Percentiles rank a stretch among this genome's conserved stretches.
Conservation (phyloP, 2,329 filamentous ascomycete species). For the Sporothrix dimorphospora region DNA sequence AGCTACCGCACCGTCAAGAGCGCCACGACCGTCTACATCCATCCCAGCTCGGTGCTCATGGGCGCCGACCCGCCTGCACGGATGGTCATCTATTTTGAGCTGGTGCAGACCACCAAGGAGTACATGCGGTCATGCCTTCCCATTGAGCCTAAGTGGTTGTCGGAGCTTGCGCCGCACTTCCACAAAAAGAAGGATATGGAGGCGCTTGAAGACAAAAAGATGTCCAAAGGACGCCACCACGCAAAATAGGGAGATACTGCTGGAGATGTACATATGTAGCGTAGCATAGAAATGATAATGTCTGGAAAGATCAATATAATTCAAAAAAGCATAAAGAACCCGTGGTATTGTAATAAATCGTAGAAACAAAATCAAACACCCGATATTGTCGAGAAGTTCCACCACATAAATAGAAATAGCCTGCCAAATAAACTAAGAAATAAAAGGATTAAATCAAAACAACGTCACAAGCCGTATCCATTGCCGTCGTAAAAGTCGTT, state of each 20-base stretch:
- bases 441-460: not conserved
- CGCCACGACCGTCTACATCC: constrained; percentile 85
- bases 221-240: constrained; percentile 39
- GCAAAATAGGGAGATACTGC: not conserved
- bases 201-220: constrained; percentile 75
- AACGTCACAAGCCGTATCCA: not conserved
- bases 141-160: constrained; percentile 80
- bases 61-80: constrained; percentile 74
- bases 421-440: not conserved
- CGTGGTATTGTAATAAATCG: not conserved
- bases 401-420: not conserved
- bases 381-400: not conserved
- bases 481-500: constrained; percentile 10
- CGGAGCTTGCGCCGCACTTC: constrained; percentile 90
- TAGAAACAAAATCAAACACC: not conserved
- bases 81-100: constrained; percentile 85
- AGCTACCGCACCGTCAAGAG: constrained; percentile 92
- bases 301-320: not conserved
- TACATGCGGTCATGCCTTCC: constrained; percentile 90
- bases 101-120: constrained; percentile 83
- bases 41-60: constrained; percentile 82
- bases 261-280: not conserved
- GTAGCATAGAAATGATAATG: constrained; percentile 1
- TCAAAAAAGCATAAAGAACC: not conserved
- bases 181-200: constrained; percentile 92